These are phyloP conservation scores for Flagelloscypha sp. DNA, from an alignment of 768 basidiomycete genomes.

Conservation along the genomic window DNA sequence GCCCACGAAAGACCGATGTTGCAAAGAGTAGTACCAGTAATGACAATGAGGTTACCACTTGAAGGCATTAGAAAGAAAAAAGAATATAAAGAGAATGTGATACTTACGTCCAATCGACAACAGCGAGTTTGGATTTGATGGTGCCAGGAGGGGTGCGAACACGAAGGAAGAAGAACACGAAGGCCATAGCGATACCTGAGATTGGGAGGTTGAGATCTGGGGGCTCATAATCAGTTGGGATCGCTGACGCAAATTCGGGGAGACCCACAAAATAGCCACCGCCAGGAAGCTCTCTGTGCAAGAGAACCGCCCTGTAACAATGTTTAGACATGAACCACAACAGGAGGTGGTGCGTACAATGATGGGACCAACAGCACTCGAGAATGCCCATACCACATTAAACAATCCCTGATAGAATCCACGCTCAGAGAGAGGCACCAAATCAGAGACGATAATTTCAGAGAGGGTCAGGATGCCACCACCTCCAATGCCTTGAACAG, in stretches of 20 bases:
- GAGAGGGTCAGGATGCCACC: conserved; percentile 24
- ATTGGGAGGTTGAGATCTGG: conserved; percentile 26
- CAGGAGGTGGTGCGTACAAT: no score
- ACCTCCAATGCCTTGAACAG: conserved; percentile 24
- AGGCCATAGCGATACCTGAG: conserved; percentile 13
- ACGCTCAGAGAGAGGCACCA: conserved; percentile 30
- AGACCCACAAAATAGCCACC: conserved; percentile 34
- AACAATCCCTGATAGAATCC: conserved; percentile 22
- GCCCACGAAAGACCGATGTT: conserved; percentile 30
- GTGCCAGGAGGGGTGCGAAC: conserved; percentile 14
- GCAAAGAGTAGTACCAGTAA: conserved; percentile 18
- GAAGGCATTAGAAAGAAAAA: neutral
- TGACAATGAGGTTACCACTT: conserved; percentile 27
- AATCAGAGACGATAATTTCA: conserved; percentile 30
- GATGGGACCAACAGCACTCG: no score
- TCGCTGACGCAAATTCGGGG: neutral
- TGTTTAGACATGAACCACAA: no score
- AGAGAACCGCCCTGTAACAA: conserved; percentile 31
- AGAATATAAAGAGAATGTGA: conserved; percentile 14
- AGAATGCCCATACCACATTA: neutral
- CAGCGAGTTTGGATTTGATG: conserved; percentile 16
- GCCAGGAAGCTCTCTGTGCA: conserved; percentile 24
- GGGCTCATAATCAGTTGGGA: neutral
- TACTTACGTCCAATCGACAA: conserved; percentile 29
- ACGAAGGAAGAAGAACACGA: conserved; percentile 17